Conservation (phyloP, 805 yeast species). For the Myxozyma neotropica region DNA sequence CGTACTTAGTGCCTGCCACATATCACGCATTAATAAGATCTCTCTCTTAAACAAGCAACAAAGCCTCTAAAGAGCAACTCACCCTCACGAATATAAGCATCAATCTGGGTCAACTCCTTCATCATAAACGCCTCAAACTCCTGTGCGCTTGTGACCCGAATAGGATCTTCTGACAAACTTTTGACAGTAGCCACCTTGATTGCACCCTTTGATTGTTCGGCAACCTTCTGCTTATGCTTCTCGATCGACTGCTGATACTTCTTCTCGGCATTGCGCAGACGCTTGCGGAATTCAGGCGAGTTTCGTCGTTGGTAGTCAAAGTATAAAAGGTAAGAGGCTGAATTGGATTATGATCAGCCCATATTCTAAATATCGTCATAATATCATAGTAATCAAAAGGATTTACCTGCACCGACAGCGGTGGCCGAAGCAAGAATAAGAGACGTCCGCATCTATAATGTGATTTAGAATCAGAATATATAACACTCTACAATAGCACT, state of each 20-base stretch:
- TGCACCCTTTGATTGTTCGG: conserved; percentile 57
- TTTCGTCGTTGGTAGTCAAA: conserved; percentile 92
- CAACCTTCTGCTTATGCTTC: conserved; percentile 58
- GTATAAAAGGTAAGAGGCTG: conserved; percentile 68
- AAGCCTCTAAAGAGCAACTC: too few species aligned
- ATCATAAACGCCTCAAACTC: conserved; percentile 26
- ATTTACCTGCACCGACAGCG: conserved; percentile 21
- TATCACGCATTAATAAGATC: not conserved
- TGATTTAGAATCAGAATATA: not conserved
- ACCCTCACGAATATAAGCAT: conserved; percentile 26
- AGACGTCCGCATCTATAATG: conserved; percentile 16
- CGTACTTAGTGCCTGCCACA: conserved; percentile 14
- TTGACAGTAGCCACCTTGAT: conserved; percentile 63
- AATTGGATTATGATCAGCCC: not conserved
- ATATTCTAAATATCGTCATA: not conserved
- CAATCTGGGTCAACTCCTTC: conserved; percentile 27
- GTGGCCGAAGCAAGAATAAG: conserved; percentile 6
- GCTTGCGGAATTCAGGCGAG: conserved; percentile 77
- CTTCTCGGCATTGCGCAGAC: conserved; percentile 64
- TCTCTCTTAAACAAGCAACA: not conserved
- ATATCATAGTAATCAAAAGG: not conserved
- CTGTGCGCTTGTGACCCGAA: conserved; percentile 18
- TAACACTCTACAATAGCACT: too few species aligned
- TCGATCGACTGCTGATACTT: conserved; percentile 50
- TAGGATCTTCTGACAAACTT: conserved; percentile 69